These are phyloP conservation scores for Pseudopediastrum boryanum DNA, from an alignment of 139 green algal species.

Conservation along the genomic window DNA sequence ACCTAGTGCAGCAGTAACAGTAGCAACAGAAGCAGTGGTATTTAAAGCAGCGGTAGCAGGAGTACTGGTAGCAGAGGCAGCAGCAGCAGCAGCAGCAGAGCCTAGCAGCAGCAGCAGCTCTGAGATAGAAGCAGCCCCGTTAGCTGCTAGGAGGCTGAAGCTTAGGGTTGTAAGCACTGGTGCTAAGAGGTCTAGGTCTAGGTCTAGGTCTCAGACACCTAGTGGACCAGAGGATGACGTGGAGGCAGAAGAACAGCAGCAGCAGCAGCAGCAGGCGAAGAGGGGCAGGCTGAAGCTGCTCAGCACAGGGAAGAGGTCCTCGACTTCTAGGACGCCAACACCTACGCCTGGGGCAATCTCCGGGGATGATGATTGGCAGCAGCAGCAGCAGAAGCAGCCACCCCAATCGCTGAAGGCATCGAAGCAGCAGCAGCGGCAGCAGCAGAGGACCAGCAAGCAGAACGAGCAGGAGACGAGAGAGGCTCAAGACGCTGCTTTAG, in stretches of 20 bases:
- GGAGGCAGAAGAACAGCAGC: not conserved
- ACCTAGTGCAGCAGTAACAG: constrained; percentile 10
- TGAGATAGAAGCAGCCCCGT: not conserved
- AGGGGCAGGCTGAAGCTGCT: not conserved
- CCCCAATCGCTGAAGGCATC: not conserved
- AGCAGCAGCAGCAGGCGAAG: not conserved
- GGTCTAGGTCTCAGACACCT: not conserved
- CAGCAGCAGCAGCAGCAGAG: not conserved
- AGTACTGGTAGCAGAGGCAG: not conserved
- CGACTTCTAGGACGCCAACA: not conserved
- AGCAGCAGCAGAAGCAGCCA: constrained; percentile 13
- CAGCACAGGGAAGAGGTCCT: not conserved
- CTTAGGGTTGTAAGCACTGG: not conserved
- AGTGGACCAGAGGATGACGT: not conserved
- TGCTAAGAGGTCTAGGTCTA: not conserved
- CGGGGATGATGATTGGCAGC: too few relatives aligned
- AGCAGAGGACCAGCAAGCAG: not conserved
- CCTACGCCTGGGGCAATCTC: too few relatives aligned
- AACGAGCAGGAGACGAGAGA: not conserved
- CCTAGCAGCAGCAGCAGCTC: too few relatives aligned
- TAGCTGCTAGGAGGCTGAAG: not conserved
- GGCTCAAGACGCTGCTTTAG: not conserved
- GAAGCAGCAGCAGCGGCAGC: constrained; percentile 8
- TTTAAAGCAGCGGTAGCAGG: not conserved
- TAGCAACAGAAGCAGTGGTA: constrained; percentile 1